Evolutionary conservation across 176 grass and related monocot genomes (phyloP).

Genomic region (Pontederia crassipes): DNA sequence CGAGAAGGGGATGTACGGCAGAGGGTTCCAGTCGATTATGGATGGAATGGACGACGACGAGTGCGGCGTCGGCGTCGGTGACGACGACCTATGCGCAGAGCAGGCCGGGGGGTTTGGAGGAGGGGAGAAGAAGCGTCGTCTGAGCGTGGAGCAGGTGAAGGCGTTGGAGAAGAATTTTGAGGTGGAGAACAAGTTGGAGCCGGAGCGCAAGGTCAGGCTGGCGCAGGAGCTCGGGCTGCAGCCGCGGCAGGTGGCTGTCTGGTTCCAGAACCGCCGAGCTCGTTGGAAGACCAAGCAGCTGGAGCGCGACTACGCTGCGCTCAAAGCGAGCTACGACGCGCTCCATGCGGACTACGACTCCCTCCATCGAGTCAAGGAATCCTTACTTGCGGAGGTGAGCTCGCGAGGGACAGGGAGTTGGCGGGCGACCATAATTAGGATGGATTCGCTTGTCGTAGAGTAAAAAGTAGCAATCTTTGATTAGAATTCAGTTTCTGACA

Average conservation of each 20-base stretch:
- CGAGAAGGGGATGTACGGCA: conserved; percentile 16
- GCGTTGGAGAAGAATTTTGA: conserved; percentile 84
- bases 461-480: no score
- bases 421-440: no score
- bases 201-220: conserved; percentile 70
- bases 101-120: conserved; percentile 20
- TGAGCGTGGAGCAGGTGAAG: conserved; percentile 69
- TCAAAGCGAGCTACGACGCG: conserved; percentile 53
- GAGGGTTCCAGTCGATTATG: conserved; percentile 14
- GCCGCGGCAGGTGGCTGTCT: conserved; percentile 84
- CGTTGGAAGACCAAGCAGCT: conserved; percentile 89
- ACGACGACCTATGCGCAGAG: not conserved
- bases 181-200: conserved; percentile 96
- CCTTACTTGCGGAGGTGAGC: conserved; percentile 39
- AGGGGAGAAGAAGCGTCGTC: conserved; percentile 79
- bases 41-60: conserved; percentile 22
- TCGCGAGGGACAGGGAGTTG: not conserved
- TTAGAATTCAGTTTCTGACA: not conserved
- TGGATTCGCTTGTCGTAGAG: no score
- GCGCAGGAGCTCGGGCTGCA: conserved; percentile 72
- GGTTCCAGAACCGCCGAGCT: conserved; percentile 98
- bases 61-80: not conserved
- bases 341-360: conserved; percentile 66
- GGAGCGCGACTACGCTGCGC: conserved; percentile 62
- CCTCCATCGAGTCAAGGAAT: conserved; percentile 62